Evolutionary conservation across 2,329 filamentous ascomycete species (phyloP), one percentile per base, ranked within the genome.

Genomic region (Trichophyton verrucosum): DNA sequence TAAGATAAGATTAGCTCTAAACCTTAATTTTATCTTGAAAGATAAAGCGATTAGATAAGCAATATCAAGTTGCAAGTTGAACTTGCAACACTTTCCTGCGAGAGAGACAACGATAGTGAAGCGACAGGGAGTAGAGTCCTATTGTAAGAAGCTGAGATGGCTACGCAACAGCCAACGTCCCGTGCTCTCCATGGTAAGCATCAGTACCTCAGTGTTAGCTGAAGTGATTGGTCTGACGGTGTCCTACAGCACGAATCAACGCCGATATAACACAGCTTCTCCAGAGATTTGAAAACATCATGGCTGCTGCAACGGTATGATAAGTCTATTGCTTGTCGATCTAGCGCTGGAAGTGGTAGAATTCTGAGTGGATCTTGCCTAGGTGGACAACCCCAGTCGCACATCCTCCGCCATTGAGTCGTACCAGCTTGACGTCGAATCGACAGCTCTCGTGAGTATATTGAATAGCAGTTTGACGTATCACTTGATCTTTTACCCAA

Each of bases 341-440:
- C 22, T 11, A 11, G n/a, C 24, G 15, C 22, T 3, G 20, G 4
- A 5, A 4, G 20, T 1, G 7, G n/a, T 46, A 20, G 3, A 40
- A 2, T 27, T 49, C 42, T 7, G 38, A 47, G 61, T 8, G 11
- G 44, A 61, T 61, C 9, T 40, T 59, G 53, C 42, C 17, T 36
- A 82, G 77, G 74, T 76, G 44, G 74, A 81, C 60, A 77, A 75
- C 46, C 75, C 74, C 40, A 81, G 82, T 66, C 76, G 82, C 63
- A 80, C 79, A 22, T 76, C 77, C 15, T 81, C 81, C 2, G 82
- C 83, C 3, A 77, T 82, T 15, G 80, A 81, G 64, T 78, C 81
- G 17, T 80, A 82, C 62, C 78, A 83, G 62, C 79, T 85, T 36
- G 78, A 81, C 61, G 80, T 83, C 5, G 81, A 85, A 66, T 82